phyloP scores from a whole-genome alignment of 2,329 filamentous ascomycete species.

The Trichophyton simii region DNA sequence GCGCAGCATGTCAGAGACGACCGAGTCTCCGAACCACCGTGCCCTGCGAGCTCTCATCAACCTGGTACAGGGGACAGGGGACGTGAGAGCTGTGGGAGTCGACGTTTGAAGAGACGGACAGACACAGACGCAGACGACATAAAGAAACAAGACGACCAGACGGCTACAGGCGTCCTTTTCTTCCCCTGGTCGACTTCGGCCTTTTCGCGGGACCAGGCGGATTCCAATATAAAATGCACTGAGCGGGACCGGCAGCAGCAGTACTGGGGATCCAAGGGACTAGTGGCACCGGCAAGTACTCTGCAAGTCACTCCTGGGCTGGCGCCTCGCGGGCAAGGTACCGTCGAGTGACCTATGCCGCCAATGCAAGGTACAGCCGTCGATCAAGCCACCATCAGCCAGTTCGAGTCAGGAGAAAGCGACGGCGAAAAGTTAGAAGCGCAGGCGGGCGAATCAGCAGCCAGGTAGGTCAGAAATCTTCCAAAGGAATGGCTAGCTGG shows the following conservation, averaged over 20 bases:
- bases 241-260: background rate
- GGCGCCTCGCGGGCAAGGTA: background rate
- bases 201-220: background rate
- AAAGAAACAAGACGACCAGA: background rate
- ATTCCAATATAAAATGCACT: background rate
- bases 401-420: background rate
- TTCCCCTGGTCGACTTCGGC: background rate
- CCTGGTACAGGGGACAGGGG: background rate
- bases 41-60: background rate
- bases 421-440: background rate
- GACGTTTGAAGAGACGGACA: background rate
- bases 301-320: background rate
- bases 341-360: background rate
- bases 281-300: background rate
- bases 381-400: background rate
- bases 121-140: background rate
- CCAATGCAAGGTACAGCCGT: background rate
- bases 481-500: background rate
- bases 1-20: background rate
- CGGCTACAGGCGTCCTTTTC: background rate
- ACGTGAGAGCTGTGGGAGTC: background rate
- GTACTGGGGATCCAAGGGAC: background rate
- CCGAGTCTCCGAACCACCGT: background rate
- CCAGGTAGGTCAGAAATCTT: background rate
- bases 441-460: background rate